These are phyloP conservation scores for Elaeis guineensis DNA, from an alignment of 176 grass and related monocot genomes.

Conservation along the genomic window DNA sequence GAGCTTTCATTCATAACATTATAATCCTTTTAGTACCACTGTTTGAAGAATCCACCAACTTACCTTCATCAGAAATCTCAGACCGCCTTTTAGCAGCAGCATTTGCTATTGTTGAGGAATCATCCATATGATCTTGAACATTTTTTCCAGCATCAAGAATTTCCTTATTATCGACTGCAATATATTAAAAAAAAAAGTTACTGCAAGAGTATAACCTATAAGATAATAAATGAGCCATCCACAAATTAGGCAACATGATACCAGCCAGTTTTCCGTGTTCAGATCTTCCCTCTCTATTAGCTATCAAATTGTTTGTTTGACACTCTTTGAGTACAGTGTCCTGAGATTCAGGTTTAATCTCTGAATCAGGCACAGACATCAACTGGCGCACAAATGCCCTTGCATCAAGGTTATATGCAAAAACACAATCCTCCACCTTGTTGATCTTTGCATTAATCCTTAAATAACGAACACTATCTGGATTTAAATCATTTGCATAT, in stretches of 20 bases:
- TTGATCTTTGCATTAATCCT: slow-evolving; percentile 73
- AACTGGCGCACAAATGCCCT: slow-evolving; percentile 69
- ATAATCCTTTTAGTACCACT: too few species aligned
- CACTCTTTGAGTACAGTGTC: slow-evolving; percentile 10
- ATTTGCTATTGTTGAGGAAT: slow-evolving; percentile 20
- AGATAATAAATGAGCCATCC: slow-evolving; percentile 8
- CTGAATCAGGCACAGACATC: slow-evolving; percentile 34
- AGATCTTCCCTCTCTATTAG: slow-evolving; percentile 27
- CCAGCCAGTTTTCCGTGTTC: slow-evolving; percentile 31
- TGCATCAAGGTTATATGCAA: slow-evolving; percentile 80
- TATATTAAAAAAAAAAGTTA: not conserved
- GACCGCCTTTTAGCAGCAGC: slow-evolving; percentile 51
- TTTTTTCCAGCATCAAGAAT: slow-evolving; percentile 28
- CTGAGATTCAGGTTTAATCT: slow-evolving; percentile 25
- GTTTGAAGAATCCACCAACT: slow-evolving; percentile 5
- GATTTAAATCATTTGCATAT: slow-evolving; percentile 95
- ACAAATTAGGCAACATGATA: slow-evolving; percentile 11
- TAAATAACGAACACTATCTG: slow-evolving; percentile 66
- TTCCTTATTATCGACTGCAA: slow-evolving; percentile 9
- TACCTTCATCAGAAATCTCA: slow-evolving; percentile 53
- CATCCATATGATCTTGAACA: slow-evolving; percentile 21
- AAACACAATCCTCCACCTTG: slow-evolving; percentile 70
- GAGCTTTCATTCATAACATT: too few species aligned
- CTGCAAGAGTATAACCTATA: too few species aligned
- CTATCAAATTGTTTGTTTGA: slow-evolving; percentile 5